phyloP scores from a whole-genome alignment of 257 asterid species.

The Fraxinus pennsylvanica region DNA sequence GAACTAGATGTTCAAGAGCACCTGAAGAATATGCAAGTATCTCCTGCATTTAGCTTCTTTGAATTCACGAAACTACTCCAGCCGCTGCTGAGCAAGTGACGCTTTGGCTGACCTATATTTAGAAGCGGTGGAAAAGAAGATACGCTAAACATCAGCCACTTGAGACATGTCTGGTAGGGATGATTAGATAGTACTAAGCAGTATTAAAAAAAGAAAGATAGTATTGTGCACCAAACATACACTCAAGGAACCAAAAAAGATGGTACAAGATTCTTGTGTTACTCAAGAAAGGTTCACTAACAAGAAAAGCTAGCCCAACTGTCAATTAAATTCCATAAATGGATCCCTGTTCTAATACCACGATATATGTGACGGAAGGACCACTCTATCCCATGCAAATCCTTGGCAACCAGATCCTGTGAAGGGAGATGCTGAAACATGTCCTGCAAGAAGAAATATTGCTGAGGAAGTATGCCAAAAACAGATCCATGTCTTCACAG shows the following conservation, averaged over 20 bases:
- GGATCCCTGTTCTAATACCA: neutral
- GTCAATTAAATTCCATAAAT: neutral
- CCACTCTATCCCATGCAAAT: constrained; percentile 22
- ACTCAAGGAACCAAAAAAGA: neutral
- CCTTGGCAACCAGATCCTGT: constrained; percentile 22
- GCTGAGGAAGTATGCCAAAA: neutral
- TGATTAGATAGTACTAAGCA: no score
- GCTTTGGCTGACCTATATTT: neutral
- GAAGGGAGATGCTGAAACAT: constrained; percentile 8
- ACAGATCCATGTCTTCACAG: neutral
- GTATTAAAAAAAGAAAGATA: no score
- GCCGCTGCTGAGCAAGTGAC: constrained; percentile 1
- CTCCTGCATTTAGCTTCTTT: constrained; percentile 23
- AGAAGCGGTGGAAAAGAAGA: neutral
- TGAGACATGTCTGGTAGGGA: no score
- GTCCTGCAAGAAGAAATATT: constrained; percentile 11
- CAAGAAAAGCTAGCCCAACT: neutral
- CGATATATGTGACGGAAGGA: constrained; percentile 20
- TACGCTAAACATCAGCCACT: neutral
- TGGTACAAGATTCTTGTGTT: neutral
- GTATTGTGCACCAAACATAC: neutral
- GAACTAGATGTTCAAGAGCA: neutral
- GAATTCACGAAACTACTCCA: constrained; percentile 21
- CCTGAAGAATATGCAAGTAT: constrained; percentile 16
- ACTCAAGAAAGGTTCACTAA: neutral